Conservation (phyloP, 2,329 filamentous ascomycete species). For the Epichloe sibirici region DNA sequence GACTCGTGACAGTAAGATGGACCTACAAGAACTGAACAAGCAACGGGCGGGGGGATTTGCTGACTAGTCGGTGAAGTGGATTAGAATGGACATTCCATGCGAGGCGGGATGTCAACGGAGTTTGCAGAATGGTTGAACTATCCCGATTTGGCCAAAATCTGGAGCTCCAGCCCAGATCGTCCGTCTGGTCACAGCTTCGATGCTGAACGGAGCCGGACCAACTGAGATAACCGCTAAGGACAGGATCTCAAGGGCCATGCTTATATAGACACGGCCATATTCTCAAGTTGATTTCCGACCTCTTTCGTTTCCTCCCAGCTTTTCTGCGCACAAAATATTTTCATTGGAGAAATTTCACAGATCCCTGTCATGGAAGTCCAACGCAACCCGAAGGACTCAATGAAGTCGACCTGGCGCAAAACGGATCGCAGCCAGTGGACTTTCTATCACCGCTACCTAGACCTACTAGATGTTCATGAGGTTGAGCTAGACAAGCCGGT, state of each 20-base stretch:
- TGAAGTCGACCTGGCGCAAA: conserved; percentile 13
- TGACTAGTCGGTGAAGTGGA: background rate
- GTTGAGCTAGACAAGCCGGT: conserved; percentile 8
- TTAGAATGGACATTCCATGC: too few relatives aligned
- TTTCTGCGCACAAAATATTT: background rate
- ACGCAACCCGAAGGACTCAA: conserved; percentile 12
- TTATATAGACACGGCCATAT: background rate
- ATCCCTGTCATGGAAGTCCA: background rate
- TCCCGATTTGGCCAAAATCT: too few relatives aligned
- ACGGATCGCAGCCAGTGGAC: conserved; percentile 9
- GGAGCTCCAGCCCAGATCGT: background rate
- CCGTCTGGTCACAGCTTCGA: too few relatives aligned
- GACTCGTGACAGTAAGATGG: background rate
- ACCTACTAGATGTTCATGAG: conserved; percentile 9
- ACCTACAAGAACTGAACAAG: too few relatives aligned
- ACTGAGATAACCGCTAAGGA: background rate
- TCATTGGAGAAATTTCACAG: background rate
- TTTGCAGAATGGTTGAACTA: background rate
- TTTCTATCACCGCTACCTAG: conserved; percentile 9
- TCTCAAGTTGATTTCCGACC: background rate
- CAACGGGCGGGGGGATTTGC: too few relatives aligned
- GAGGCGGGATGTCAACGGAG: background rate
- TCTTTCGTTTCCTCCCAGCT: background rate
- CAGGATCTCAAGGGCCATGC: background rate
- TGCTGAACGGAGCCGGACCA: background rate